Base-by-base conservation (phyloP, 257 asterid genomes). In the Scutellaria baicalensis region DNA sequence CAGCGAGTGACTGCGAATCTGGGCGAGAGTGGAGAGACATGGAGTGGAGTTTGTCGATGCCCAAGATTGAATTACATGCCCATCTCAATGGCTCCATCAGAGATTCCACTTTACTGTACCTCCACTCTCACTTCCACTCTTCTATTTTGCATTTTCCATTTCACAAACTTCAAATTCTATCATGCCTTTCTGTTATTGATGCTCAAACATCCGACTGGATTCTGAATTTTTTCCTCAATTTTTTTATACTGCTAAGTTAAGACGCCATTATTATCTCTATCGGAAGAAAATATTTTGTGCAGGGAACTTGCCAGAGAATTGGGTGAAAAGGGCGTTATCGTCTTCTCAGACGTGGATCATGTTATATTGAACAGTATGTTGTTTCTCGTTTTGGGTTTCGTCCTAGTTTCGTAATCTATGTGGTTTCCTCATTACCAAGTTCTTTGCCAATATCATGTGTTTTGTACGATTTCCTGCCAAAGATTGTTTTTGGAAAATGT, bases 11-110 rank as follows among this genome's bases (percentile, higher is more conserved):
- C 14, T 39, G 73, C 60, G 33, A 9, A 62, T 47, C n/a, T 54
- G 3, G 35, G 48, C 36, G 50, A 40, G 69, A 45, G 62, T 40
- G 74, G 39, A 51, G 61, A 64, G 71, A 59, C 20, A 86, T 90
- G 95, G 90, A 88, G 63, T 86, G 97, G 95, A 88, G 87, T 76
- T 78, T 72, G 66, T 71, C 81, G 82, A 80, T 93, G 82, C 98
- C 97, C 3, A 93, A 93, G 77, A 78, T 90, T 68, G 98, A 90
- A 77, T 68, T 93, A 6, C 97, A 93, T 52, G 97, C 98, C 17
- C 98, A 93, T 82, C 96, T 93, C 43, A 88, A 90, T 78, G 98
- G 98, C 74, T 93, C 98, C 64, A 84, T 93, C 59, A 78, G 98
- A 71, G 89, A 88, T 80, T 76, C 96, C 66, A 93, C 97, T 75